Evolutionary conservation across 805 yeast species (phyloP), one percentile per base, ranked within the genome.

Genomic region (Tetrapisispora nanseiensis): DNA sequence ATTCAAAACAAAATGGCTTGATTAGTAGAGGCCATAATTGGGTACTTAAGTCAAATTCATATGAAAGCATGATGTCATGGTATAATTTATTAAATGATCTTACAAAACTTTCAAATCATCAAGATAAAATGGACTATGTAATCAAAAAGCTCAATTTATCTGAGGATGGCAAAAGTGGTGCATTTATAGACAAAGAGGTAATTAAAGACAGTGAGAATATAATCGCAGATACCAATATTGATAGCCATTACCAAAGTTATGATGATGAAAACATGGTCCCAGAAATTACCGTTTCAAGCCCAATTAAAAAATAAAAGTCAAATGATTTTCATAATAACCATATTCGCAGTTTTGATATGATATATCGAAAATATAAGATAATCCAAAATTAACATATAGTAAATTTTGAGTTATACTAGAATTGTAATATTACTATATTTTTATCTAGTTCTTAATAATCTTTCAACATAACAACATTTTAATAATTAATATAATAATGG

Each of bases 41-140:
- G 86, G 94, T 89, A 13, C 90, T 92, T 67, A 74, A 95, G 50
- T 81, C 94, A 13, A 92, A 84, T 55, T 75, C 82, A 36, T 83
- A 83, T 54, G 83, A 37, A 23, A 22, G 16, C 9, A 85, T 87
- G 90, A 77, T 82, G 59, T 72, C 70, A 31, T 90, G 98, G 98
- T 85, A 75, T 62, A 75, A 75, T 50, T 94, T 83, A 55, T 70
- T 90, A 51, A 78, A 80, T 57, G 70, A 69, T 37, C 68, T 87
- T 51, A 82, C 92, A 2, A 62, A 71, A 13, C 68, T 82, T 45
- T 68, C 80, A 18, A 74, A 74, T n/a, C 78, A 86, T 2, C 63
- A 71, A 23, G 71, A 80, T 10, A 70, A 85, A 54, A 71, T 80
- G 1, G 65, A 71, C 37, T 67, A 69, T 37, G 69, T 71, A 11